Conservation (phyloP, 2,329 filamentous ascomycete genomes). For the Fusarium camptoceras region DNA sequence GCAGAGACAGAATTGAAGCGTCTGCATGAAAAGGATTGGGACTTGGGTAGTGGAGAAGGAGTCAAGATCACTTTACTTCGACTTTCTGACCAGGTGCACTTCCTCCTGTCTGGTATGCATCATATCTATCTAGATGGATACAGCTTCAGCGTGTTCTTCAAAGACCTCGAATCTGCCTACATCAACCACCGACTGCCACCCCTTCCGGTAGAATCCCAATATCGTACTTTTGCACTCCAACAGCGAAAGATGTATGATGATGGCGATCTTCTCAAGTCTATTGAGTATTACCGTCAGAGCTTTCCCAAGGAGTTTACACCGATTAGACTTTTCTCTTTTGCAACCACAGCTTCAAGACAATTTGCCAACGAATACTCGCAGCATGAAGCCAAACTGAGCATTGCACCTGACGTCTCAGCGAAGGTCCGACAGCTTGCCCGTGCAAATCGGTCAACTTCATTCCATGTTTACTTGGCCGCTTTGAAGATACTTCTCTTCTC, state of each 20-base stretch:
- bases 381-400: background rate
- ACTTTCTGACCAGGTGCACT: background rate
- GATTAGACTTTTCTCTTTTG: background rate
- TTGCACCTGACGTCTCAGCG: background rate
- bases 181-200: background rate
- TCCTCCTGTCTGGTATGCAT: constrained; percentile 4
- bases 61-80: background rate
- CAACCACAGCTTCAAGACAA: background rate
- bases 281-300: background rate
- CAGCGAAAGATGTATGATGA: background rate
- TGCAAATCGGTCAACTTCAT: background rate
- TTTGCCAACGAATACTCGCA: background rate
- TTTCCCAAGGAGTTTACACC: background rate
- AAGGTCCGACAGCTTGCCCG: background rate
- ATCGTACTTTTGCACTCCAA: background rate
- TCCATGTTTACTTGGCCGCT: background rate
- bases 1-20: background rate
- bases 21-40: background rate
- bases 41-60: background rate
- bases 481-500: background rate
- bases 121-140: constrained; percentile 14
- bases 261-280: background rate
- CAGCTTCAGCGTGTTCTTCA: constrained; percentile 1
- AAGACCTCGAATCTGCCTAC: constrained; percentile 4
- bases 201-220: background rate